phyloP scores from a whole-genome alignment of 2,329 filamentous ascomycete genomes.

The Hypoxylon sp. region DNA sequence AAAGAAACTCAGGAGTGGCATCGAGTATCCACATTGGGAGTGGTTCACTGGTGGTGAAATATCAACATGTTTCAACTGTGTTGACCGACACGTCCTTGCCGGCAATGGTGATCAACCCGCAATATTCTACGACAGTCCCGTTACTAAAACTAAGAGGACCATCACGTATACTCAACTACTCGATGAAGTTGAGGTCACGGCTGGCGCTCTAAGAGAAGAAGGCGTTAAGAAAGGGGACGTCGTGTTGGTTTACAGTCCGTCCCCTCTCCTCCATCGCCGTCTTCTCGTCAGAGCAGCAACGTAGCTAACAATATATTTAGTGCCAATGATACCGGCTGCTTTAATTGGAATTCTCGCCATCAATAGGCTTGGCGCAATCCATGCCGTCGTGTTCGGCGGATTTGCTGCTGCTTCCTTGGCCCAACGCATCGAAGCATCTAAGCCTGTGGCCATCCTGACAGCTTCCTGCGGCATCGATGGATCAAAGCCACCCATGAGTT shows the following conservation, averaged over 20 bases:
- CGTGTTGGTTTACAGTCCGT: constrained; percentile 88
- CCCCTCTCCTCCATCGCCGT: neutral
- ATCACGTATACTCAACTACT: constrained; percentile 83
- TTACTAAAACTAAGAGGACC: constrained; percentile 79
- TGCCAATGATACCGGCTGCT: constrained; percentile 96
- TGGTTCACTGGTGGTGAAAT: constrained; percentile 94
- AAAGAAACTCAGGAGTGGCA: constrained; percentile 74
- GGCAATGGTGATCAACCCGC: constrained; percentile 82
- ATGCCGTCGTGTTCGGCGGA: constrained; percentile 93
- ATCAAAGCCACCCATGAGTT: constrained; percentile 82
- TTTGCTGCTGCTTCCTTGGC: constrained; percentile 87
- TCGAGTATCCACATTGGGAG: constrained; percentile 82
- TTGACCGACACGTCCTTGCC: constrained; percentile 87
- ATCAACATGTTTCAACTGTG: constrained; percentile 91
- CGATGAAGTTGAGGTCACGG: constrained; percentile 84
- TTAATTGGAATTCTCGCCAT: constrained; percentile 89
- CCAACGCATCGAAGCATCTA: constrained; percentile 88
- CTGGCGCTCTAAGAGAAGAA: constrained; percentile 85
- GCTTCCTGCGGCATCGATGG: constrained; percentile 95
- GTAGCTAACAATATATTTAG: constrained; percentile 58
- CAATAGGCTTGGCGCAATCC: constrained; percentile 85
- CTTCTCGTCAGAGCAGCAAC: constrained; percentile 6
- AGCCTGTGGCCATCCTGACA: constrained; percentile 83
- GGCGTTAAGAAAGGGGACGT: constrained; percentile 88
- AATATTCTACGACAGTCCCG: constrained; percentile 90